Base-by-base conservation (phyloP, 345 rosid genomes). In the Camelina neglecta region DNA sequence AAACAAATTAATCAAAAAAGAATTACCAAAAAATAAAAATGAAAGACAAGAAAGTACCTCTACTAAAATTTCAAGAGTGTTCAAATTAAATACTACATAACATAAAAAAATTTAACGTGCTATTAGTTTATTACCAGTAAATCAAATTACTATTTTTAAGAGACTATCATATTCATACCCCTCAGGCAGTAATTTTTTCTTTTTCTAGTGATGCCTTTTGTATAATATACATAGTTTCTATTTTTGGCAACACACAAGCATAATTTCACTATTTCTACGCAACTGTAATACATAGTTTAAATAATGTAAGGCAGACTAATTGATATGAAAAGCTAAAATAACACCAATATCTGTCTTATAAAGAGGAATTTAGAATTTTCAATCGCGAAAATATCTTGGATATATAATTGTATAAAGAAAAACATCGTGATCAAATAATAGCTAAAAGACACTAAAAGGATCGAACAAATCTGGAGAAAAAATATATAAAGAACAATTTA, bases 391-490 rank as follows among this genome's bases (percentile, higher is more conserved):
- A 67, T 35, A 51, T 51, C 12, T 50, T 12, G 35, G 33, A 38
- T 16, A 12, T 55, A 26, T 54, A 12, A 54, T 24, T 24, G 8
- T 54, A 5, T 55, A 26, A 20, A 39, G n/a, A 11, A 24, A 42
- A 64, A 15, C n/a, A 64, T 64, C 35, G 47, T 70, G 21, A 51
- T 55, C 51, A 51, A 35, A 35, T 41, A 59, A 61, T 50, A 53
- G 53, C 39, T 26, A 69, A 67, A 72, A 1, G 7, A 54, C 33
- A 65, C 18, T 55, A 29, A 36, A 56, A 60, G n/a, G 58, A 54
- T 63, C 23, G 33, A 69, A 44, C 48, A 75, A 68, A 69, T 68
- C 47, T 68, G 21, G 33, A 67, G 57, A 12, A 58, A 41, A 53
- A 23, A 7, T 1, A 69, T 69, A 44, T 35, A 69, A 76, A 76